phyloP scores from a whole-genome alignment of 1,139 yeast genomes.

The Candida smagusa region DNA sequence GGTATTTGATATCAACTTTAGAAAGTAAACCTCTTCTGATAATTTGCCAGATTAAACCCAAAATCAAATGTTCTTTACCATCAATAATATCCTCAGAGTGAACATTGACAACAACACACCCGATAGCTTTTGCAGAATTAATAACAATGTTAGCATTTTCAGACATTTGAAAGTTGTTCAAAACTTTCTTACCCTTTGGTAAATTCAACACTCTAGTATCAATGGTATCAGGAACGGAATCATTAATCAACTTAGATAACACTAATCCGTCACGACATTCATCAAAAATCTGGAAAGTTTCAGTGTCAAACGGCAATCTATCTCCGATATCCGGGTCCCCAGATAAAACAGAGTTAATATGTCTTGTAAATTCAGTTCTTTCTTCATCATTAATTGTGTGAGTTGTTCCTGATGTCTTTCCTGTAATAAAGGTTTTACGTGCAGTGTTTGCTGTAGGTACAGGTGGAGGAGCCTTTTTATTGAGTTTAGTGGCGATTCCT shows the following conservation, averaged over 20 bases:
- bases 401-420: constrained; percentile 83
- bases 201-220: constrained; percentile 94
- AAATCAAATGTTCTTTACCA: constrained; percentile 91
- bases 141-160: constrained; percentile 97
- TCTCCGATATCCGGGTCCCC: constrained; percentile 89
- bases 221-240: constrained; percentile 96
- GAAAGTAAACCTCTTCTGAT: constrained; percentile 92
- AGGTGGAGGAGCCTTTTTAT: constrained; percentile 27
- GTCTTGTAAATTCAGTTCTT: constrained; percentile 91
- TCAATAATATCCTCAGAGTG: constrained; percentile 97
- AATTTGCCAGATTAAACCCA: constrained; percentile 97
- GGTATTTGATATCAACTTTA: constrained; percentile 92
- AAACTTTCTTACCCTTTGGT: constrained; percentile 70
- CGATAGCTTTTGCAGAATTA: constrained; percentile 97
- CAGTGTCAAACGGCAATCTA: constrained; percentile 88
- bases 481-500: constrained; percentile 8
- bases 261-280: constrained; percentile 96
- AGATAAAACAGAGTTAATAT: constrained; percentile 84
- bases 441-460: constrained; percentile 48
- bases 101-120: constrained; percentile 95
- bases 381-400: constrained; percentile 98
- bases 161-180: constrained; percentile 91
- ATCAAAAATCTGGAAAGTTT: constrained; percentile 92
- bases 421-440: constrained; percentile 78
- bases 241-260: constrained; percentile 88